These are phyloP conservation scores for Tolypocladium tropicale DNA, from an alignment of 2,329 filamentous ascomycete species.

Conservation along the genomic window DNA sequence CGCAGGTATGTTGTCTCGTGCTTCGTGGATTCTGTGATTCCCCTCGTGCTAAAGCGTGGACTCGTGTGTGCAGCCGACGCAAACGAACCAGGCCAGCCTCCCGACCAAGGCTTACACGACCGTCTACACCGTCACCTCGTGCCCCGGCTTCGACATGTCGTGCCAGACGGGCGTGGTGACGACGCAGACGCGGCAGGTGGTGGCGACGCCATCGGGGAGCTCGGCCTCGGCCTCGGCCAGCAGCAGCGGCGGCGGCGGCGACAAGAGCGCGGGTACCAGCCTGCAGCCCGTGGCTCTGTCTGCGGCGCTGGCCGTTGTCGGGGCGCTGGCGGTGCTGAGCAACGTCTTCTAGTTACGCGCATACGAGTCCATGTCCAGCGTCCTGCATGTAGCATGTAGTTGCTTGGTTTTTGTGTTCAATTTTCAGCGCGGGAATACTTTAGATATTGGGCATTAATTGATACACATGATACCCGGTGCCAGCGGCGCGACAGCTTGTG, in stretches of 20 bases:
- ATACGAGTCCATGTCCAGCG: background rate
- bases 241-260: background rate
- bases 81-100: background rate
- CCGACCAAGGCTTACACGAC: constrained; percentile 11
- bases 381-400: background rate
- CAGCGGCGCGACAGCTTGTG: background rate
- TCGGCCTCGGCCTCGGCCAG: constrained; percentile 1
- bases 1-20: background rate
- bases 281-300: background rate
- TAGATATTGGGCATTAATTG: background rate
- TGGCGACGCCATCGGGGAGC: background rate
- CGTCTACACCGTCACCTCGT: constrained; percentile 15
- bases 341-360: constrained; percentile 2
- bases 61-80: constrained; percentile 4
- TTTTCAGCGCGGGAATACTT: background rate
- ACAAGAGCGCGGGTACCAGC: constrained; percentile 4
- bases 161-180: constrained; percentile 12
- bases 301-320: background rate
- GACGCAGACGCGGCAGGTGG: constrained; percentile 8
- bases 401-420: background rate
- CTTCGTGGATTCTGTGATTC: background rate
- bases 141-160: constrained; percentile 9
- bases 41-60: background rate
- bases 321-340: background rate
- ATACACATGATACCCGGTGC: constrained; percentile 1